Conservation (phyloP, 1,284 basidiomycete genomes). For the Papiliotrema terrestris region DNA sequence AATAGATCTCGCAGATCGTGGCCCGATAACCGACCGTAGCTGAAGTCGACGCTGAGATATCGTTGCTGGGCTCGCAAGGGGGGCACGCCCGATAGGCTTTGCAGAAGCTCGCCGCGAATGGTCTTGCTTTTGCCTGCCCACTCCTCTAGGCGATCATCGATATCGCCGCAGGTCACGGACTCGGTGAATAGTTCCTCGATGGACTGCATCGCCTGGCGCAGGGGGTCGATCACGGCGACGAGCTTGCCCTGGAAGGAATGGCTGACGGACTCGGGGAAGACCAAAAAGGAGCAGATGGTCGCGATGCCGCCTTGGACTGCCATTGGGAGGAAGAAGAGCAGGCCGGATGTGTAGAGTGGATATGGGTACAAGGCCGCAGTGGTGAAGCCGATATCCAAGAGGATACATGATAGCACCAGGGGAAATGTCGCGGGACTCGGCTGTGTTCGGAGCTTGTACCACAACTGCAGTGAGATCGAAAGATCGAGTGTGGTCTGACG, state of each 20-base stretch:
- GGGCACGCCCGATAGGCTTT: constrained; percentile 33
- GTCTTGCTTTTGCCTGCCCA: constrained; percentile 36
- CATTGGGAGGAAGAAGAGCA: constrained; percentile 45
- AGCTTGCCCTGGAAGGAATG: constrained; percentile 42
- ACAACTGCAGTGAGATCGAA: constrained; percentile 20
- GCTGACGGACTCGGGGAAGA: constrained; percentile 46
- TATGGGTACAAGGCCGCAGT: constrained; percentile 32
- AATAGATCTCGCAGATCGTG: constrained; percentile 40
- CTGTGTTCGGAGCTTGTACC: constrained; percentile 45
- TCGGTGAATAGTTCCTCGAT: constrained; percentile 33
- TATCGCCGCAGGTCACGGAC: constrained; percentile 1
- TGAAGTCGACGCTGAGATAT: constrained; percentile 44
- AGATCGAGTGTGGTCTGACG: neutral
- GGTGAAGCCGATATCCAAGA: constrained; percentile 42
- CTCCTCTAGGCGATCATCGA: constrained; percentile 12
- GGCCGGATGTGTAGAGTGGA: constrained; percentile 31
- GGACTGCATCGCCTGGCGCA: constrained; percentile 24
- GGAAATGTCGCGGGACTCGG: constrained; percentile 47
- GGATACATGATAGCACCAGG: constrained; percentile 41
- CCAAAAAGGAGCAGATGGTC: constrained; percentile 28
- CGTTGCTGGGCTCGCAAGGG: constrained; percentile 39
- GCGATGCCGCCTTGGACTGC: constrained; percentile 41
- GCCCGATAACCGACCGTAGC: constrained; percentile 40
- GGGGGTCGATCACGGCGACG: constrained; percentile 32
- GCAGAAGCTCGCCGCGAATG: constrained; percentile 33